Percentiles rank a stretch among this genome's conserved stretches.
These are phyloP conservation scores for Emydomyces testavorans DNA, from an alignment of 2,329 filamentous ascomycete genomes.

Conservation along the genomic window DNA sequence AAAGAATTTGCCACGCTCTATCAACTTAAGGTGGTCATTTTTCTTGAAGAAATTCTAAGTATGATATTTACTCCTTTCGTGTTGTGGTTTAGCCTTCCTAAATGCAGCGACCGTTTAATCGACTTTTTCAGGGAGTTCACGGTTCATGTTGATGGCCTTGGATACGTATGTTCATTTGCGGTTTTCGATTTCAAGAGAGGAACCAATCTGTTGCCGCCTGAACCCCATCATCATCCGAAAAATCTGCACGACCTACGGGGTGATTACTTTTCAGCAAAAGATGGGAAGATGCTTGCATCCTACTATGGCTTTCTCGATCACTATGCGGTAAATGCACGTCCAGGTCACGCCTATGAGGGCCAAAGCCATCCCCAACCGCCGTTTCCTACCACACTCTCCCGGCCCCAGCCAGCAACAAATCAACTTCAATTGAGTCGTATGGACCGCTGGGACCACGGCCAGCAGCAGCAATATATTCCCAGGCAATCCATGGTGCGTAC, in stretches of 20 bases:
- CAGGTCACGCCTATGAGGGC: constrained; percentile 50
- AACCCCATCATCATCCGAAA: constrained; percentile 12
- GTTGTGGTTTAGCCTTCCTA: constrained; percentile 73
- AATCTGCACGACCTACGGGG: constrained; percentile 58
- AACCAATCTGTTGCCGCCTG: constrained; percentile 43
- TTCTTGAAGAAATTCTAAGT: constrained; percentile 81
- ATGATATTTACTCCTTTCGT: constrained; percentile 88
- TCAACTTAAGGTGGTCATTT: constrained; percentile 83
- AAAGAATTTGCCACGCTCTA: constrained; percentile 82
- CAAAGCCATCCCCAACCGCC: constrained; percentile 42
- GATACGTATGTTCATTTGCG: constrained; percentile 93
- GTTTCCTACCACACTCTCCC: constrained; percentile 54
- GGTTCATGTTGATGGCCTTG: constrained; percentile 88
- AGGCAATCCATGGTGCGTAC: constrained; percentile 23
- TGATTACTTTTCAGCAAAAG: constrained; percentile 89
- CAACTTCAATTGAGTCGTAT: constrained; percentile 18
- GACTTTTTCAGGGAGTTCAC: constrained; percentile 99
- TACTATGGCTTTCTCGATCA: constrained; percentile 93
- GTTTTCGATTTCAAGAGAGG: constrained; percentile 94
- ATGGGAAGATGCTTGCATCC: constrained; percentile 96
- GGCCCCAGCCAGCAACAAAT: constrained; percentile 22
- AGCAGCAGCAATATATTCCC: constrained; percentile 7
- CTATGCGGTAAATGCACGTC: constrained; percentile 65
- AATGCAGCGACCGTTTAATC: constrained; percentile 81
- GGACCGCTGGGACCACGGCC: constrained; percentile 23